phyloP scores from a whole-genome alignment of 352 stramenopile genomes.

The Globisporangium megalacanthum region DNA sequence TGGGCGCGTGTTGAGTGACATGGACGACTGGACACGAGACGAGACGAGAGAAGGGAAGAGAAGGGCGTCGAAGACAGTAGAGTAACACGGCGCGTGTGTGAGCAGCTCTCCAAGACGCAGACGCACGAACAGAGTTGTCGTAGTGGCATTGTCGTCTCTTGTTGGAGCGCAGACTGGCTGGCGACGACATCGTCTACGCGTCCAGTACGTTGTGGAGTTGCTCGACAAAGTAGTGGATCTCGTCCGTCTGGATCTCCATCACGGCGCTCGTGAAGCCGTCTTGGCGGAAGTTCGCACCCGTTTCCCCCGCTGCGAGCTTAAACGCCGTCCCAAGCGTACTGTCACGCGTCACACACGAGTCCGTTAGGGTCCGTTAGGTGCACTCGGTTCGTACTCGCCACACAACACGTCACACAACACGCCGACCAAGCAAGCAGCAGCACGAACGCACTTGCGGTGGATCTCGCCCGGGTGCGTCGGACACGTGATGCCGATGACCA shows the following conservation, averaged over 20 bases:
- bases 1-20: background rate
- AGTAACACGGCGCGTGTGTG: too few species aligned
- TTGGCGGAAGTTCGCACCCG: conserved; percentile 90
- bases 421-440: too few species aligned
- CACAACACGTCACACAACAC: conserved; percentile 2
- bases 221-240: conserved; percentile 96
- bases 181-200: conserved; percentile 30
- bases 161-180: too few species aligned
- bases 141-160: too few species aligned
- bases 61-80: too few species aligned
- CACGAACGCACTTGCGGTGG: conserved; percentile 78
- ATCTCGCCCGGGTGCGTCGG: conserved; percentile 86
- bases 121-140: too few species aligned
- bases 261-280: conserved; percentile 96
- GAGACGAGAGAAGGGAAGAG: too few species aligned
- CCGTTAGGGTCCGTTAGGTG: conserved; percentile 8
- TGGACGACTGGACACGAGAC: too few species aligned
- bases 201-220: conserved; percentile 92
- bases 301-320: conserved; percentile 90
- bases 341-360: conserved; percentile 5
- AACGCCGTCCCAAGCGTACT: conserved; percentile 93
- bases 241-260: conserved; percentile 92
- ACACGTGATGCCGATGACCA: conserved; percentile 95
- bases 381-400: conserved; percentile 8
- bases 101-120: too few species aligned